Evolutionary conservation across 176 grass and related monocot species (phyloP).

Genomic region (Aegilops tauschii): DNA sequence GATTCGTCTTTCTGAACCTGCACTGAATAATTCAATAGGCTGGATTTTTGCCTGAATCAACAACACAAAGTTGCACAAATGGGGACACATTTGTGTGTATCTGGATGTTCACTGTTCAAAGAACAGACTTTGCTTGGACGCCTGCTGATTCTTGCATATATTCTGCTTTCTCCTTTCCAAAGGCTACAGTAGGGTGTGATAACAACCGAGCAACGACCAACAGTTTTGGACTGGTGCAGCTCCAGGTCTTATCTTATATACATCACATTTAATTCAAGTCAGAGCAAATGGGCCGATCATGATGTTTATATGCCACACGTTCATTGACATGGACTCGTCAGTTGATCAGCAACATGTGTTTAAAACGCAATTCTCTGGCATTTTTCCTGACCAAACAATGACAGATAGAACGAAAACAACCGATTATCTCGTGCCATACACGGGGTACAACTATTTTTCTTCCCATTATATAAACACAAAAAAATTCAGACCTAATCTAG

Average conservation of each 20-base stretch:
- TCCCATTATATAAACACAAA: not conserved
- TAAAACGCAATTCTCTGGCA: not conserved
- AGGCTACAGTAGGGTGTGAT: not conserved
- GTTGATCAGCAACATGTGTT: not conserved
- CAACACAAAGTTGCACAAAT: not conserved
- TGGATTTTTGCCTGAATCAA: not conserved
- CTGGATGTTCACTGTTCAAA: not conserved
- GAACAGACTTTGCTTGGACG: not conserved
- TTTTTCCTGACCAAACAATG: not conserved
- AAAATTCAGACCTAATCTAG: not conserved
- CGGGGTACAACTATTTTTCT: not conserved
- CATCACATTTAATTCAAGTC: not conserved
- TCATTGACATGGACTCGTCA: not conserved
- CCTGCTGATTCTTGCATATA: not conserved
- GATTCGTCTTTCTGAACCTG: not conserved
- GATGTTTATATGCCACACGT: conserved; percentile 3
- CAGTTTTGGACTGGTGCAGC: not conserved
- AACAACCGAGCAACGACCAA: conserved; percentile 3
- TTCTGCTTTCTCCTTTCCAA: not conserved
- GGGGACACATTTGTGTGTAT: not conserved
- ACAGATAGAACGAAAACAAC: not conserved
- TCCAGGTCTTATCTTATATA: not conserved
- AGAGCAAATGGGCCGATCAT: not conserved
- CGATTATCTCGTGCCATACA: not conserved
- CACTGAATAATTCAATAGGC: not conserved